A percentile compares a stretch with the other conserved stretches of the same genome.
These are phyloP conservation scores for Scleroderma bovista DNA, from an alignment of 768 basidiomycete genomes.

Conservation along the genomic window DNA sequence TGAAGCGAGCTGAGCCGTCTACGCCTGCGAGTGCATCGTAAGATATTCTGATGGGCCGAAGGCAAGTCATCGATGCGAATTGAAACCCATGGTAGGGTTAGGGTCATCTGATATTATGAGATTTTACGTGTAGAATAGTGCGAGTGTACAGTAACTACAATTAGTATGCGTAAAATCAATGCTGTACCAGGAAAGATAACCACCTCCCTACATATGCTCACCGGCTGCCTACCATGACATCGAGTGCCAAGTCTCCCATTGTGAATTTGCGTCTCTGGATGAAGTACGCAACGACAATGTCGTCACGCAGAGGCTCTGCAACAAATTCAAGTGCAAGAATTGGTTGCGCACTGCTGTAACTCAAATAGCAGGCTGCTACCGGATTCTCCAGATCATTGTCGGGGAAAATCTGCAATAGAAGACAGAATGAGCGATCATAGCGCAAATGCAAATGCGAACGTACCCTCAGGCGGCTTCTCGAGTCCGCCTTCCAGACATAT, in stretches of 20 bases:
- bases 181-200: no score
- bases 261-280: constrained; percentile 21
- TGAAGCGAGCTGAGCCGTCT: constrained; percentile 74
- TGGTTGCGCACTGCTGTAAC: constrained; percentile 7
- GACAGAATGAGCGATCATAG: background rate
- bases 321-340: constrained; percentile 17
- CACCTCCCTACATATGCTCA: no score
- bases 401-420: constrained; percentile 15
- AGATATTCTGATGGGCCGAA: constrained; percentile 29
- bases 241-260: constrained; percentile 20
- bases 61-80: background rate
- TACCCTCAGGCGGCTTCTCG: constrained; percentile 20
- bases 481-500: constrained; percentile 23
- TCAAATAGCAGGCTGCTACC: constrained; percentile 18
- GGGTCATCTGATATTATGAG: background rate
- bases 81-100: background rate
- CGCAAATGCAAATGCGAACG: background rate
- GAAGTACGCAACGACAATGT: constrained; percentile 23
- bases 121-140: no score
- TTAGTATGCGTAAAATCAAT: background rate
- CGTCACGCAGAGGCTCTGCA: constrained; percentile 26
- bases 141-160: no score
- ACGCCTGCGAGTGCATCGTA: constrained; percentile 64
- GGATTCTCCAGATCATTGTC: constrained; percentile 18
- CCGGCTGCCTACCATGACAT: constrained; percentile 19